A percentile compares a stretch with the other conserved stretches of the same genome.
These are phyloP conservation scores for Umbelopsis sp. DNA, from an alignment of 192 early-diverging fungal genomes.

Conservation along the genomic window DNA sequence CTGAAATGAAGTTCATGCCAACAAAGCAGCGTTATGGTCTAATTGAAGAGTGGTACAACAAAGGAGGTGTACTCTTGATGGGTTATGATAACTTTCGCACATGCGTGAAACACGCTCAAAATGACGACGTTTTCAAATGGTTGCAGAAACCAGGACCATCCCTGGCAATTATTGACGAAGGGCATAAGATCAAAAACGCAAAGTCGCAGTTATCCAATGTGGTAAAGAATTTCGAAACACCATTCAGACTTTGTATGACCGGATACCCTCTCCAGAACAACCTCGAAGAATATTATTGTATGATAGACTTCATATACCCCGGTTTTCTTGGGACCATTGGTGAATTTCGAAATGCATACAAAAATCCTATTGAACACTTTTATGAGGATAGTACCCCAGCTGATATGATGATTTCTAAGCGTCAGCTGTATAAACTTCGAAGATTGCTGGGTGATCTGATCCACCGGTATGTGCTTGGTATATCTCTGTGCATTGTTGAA, in stretches of 20 bases:
- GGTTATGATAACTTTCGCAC: slow-evolving; percentile 66
- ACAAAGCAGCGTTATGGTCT: not conserved
- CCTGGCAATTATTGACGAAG: slow-evolving; percentile 82
- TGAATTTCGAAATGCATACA: slow-evolving; percentile 62
- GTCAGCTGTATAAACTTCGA: slow-evolving; percentile 59
- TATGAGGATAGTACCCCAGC: slow-evolving; percentile 50
- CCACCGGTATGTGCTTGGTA: slow-evolving; percentile 39
- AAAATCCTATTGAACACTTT: slow-evolving; percentile 62
- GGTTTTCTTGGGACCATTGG: slow-evolving; percentile 58
- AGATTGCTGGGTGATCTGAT: slow-evolving; percentile 68
- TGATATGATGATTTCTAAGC: slow-evolving; percentile 23
- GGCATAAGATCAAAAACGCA: slow-evolving; percentile 72
- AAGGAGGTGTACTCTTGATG: slow-evolving; percentile 72
- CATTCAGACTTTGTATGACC: slow-evolving; percentile 72
- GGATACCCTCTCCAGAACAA: slow-evolving; percentile 88
- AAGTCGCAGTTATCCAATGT: not conserved
- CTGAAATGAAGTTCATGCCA: not conserved
- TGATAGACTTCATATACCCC: slow-evolving; percentile 77
- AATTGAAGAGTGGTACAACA: slow-evolving; percentile 51
- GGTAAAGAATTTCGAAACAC: slow-evolving; percentile 52
- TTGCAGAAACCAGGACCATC: slow-evolving; percentile 69
- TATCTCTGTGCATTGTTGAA: not conserved
- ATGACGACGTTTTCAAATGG: slow-evolving; percentile 25
- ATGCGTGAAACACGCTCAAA: slow-evolving; percentile 25
- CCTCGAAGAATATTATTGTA: slow-evolving; percentile 76